Percentiles rank a stretch among this genome's conserved stretches.
phyloP scores from a whole-genome alignment of 202 grass and related monocot genomes.

The Cymbopogon flexuosus region DNA sequence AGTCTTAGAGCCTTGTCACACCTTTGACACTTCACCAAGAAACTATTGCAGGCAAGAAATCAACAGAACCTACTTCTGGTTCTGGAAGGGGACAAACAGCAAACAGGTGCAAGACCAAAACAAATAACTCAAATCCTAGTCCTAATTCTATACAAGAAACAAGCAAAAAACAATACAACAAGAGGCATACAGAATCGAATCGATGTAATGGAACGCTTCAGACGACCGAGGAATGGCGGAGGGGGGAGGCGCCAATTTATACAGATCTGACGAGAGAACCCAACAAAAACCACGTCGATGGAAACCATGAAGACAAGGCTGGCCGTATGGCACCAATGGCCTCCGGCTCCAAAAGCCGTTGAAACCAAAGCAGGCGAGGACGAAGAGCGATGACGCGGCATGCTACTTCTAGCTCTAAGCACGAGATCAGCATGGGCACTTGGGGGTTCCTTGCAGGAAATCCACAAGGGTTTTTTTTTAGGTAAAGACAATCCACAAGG shows the following conservation, averaged over 20 bases:
- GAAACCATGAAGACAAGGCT: slow-evolving; percentile 3
- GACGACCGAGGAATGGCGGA: not conserved
- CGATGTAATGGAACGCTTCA: slow-evolving; percentile 1
- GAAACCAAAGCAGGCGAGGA: slow-evolving; percentile 17
- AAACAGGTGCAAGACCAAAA: not conserved
- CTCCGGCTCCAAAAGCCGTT: slow-evolving; percentile 26
- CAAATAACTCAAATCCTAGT: not conserved
- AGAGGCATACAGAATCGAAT: slow-evolving; percentile 1
- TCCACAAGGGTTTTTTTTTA: not conserved
- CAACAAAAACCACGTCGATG: slow-evolving; percentile 25
- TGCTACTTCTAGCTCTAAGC: slow-evolving; percentile 1
- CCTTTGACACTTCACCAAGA: not conserved
- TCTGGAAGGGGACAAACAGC: not conserved
- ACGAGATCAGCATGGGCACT: slow-evolving; percentile 25
- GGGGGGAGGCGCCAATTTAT: slow-evolving; percentile 19
- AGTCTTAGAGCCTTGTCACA: not conserved
- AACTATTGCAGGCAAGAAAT: not conserved
- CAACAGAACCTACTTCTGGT: not conserved
- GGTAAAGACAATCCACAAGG: slow-evolving; percentile 11
- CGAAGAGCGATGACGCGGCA: slow-evolving; percentile 11
- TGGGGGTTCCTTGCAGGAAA: slow-evolving; percentile 28
- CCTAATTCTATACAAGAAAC: not conserved
- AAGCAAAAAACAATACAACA: not conserved
- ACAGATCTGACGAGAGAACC: slow-evolving; percentile 29
- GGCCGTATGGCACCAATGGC: slow-evolving; percentile 10